Base-by-base conservation (phyloP, 2,329 filamentous ascomycete species). In the Colletotrichum chlorophyti region DNA sequence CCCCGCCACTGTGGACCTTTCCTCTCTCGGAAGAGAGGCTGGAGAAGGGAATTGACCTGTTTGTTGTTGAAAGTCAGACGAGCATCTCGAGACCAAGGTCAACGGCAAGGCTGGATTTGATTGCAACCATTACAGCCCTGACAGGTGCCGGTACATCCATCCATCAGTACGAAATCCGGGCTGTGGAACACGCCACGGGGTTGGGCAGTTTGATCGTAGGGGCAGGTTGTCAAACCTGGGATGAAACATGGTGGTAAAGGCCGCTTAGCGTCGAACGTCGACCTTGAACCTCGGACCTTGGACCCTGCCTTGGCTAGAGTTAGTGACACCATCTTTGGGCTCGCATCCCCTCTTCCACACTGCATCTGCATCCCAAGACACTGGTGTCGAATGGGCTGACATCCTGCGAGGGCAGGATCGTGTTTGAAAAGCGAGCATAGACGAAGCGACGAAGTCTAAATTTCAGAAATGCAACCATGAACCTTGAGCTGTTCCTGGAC, bases 141-240 rank as follows among this genome's bases (percentile, higher is more conserved):
- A n/a, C n/a, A n/a, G n/a, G n/a, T n/a, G n/a, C n/a, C n/a, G n/a
- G n/a, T n/a, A n/a, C n/a, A n/a, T n/a, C n/a, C n/a, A n/a, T n/a
- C n/a, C n/a, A n/a, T n/a, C n/a, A n/a, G n/a, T n/a, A n/a, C n/a
- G 38, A 23, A n/a, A 46, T 46, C 26, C n/a, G 42, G 26, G 14
- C 15, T 46, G 24, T 46, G 37, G 49, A 45, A 43, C 32, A 32
- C 17, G 21, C 24, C n/a, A 17, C 35, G 42, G 17, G 37, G 14
- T 54, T 27, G 38, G 11, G 38, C 43, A 27, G 51, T 40, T 49
- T 55, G 57, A 50, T 59, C 43, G 38, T 43, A 60, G 51, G n/a
- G 37, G 43, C 43, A 50, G 45, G 38, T 40, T 57, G 57, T 50
- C 57, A 57, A 60, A 60, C 57, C 57, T 60, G 51, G 57, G 51